Base-by-base conservation (phyloP, 1,139 yeast genomes). In the Yamadazyma membranifaciens region DNA sequence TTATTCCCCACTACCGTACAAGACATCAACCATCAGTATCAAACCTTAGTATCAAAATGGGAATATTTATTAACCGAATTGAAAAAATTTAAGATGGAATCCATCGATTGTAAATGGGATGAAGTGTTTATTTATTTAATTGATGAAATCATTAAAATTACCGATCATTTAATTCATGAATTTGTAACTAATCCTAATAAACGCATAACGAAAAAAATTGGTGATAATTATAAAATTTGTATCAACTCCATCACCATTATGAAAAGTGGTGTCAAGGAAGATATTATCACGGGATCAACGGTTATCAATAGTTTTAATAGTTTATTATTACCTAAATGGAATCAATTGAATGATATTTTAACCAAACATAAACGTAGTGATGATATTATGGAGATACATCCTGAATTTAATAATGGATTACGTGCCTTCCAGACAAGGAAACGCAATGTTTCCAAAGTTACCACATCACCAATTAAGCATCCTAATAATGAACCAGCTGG, bases 81-180 rank as follows among this genome's bases (percentile, higher is more conserved):
- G 6, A 34, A 33, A 7, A 55, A 52, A 4, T 59, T 81, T 42
- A 75, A 75, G 50, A 49, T 49, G 7, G 79, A 75, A 35, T 51
- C 75, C 13, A 68, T 83, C 1, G 81, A 78, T 43, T 63, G 65
- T 27, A 71, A 78, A 49, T 83, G 88, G 89, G 62, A 69, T 44
- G 67, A 69, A 22, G 62, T 80, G 1, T 80, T 79, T 47, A 59
- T 56, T 11, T 71, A 65, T 44, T 54, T 80, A 38, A 62, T 71
- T 35, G 57, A 59, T 4, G 78, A 77, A 46, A 55, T 74, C 6
- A 55, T 56, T 3, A 50, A 48, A 2, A 67, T 68, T 33, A 60
- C 65, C 40, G 49, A 51, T 14, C 25, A 25, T 10, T 47, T 64
- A 28, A 51, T 69, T 12, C 57, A 63, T 29, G 60, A 57, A 13